Evolutionary conservation across 768 basidiomycete species (phyloP), one percentile per base, ranked within the genome.

Genomic region (Leccinum imitatum): DNA sequence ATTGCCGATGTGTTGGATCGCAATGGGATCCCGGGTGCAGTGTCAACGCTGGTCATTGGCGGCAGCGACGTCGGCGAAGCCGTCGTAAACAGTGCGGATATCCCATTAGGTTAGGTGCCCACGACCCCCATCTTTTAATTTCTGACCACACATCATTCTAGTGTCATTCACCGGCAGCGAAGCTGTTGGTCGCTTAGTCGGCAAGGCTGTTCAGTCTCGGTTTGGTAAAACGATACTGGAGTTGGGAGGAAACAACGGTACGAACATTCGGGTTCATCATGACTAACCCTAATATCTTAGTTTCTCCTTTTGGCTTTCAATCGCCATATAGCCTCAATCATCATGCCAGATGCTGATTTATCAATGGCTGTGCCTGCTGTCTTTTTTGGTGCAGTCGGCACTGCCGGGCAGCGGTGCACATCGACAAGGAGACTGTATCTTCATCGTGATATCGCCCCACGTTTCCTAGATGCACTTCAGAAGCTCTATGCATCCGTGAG

Each of bases 151-250:
- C 50, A 33, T 56, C 27, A 31, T 52, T 44, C 25, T 57, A 95
- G 93, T 98, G 21, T 94, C 92, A 39, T 98, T 98, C 74, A 98
- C 96, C 3, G 96, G 96, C 4, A 94, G 91, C 68, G 96, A 98
- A 73, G 79, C 80, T 55, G 87, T 93, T 57, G 96, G 96, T 13
- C 83, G 89, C 54, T 82, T 85, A 59, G 94, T 98, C n/a, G 91
- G 91, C n/a, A 87, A 86, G 76, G 80, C 79, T 61, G 95, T 97
- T 3, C 90, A 90, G 72, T 85, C 86, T 57, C 81, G 93, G 62
- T 96, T 95, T 73, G 95, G 95, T 19, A 93, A 96, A 76, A 81
- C 86, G 31, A 85, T 98, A 21, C 82, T 98, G 25, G 96, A 98
- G 71, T 79, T 98, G 2, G 95, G 95, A 25, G 96, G 96, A 37